These are phyloP conservation scores for Metschnikowia sp. DNA, from an alignment of 805 yeast genomes.

Conservation along the genomic window DNA sequence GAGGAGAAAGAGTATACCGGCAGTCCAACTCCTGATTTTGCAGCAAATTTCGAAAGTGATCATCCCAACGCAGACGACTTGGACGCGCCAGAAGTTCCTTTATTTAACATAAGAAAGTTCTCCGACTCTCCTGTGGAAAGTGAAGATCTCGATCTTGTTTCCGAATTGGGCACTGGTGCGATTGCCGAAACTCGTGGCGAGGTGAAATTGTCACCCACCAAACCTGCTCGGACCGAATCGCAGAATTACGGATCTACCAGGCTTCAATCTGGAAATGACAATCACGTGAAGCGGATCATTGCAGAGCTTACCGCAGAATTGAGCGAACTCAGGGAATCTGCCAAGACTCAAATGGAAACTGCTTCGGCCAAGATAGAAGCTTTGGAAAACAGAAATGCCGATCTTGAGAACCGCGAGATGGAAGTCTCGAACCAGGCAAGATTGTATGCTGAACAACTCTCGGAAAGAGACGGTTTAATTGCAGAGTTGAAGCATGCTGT, in stretches of 20 bases:
- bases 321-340: slow-evolving; percentile 26
- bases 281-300: slow-evolving; percentile 30
- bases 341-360: slow-evolving; percentile 48
- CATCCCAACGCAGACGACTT: background rate
- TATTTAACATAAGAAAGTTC: background rate
- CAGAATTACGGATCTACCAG: too few relatives aligned
- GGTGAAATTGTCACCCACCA: background rate
- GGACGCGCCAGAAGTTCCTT: background rate
- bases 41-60: background rate
- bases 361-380: slow-evolving; percentile 54
- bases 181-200: background rate
- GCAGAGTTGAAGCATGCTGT: slow-evolving; percentile 26
- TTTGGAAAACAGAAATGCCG: slow-evolving; percentile 40
- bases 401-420: slow-evolving; percentile 3
- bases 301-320: slow-evolving; percentile 33
- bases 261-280: slow-evolving; percentile 2
- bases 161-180: slow-evolving; percentile 5
- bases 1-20: background rate
- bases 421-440: slow-evolving; percentile 16
- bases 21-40: background rate
- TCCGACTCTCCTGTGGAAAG: background rate
- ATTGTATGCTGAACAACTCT: slow-evolving; percentile 7
- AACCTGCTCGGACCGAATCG: background rate
- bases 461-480: slow-evolving; percentile 31
- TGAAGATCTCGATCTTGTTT: background rate